Percentiles rank a stretch among this genome's conserved stretches.
phyloP scores from a whole-genome alignment of 2,329 filamentous ascomycete genomes.

The Dothideomycetes sp. region DNA sequence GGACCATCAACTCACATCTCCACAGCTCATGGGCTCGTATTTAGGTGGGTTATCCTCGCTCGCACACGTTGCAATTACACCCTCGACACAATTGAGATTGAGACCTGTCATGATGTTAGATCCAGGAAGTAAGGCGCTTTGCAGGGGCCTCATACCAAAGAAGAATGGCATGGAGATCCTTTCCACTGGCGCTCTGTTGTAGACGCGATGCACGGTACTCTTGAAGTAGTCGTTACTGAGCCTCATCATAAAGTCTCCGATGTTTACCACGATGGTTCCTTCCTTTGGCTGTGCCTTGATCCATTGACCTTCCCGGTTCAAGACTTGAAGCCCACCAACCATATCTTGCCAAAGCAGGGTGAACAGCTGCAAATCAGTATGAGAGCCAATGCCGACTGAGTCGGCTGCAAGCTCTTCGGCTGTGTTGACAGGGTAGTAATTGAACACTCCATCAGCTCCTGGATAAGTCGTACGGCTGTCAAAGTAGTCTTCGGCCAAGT shows the following conservation, averaged over 20 bases:
- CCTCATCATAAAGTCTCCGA: constrained; percentile 25
- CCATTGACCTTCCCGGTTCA: constrained; percentile 28
- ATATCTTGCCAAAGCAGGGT: constrained; percentile 34
- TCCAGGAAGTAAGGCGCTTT: constrained; percentile 43
- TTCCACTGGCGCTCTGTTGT: constrained; percentile 39
- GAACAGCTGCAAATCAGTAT: constrained; percentile 36
- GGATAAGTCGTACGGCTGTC: constrained; percentile 16
- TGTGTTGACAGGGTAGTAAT: constrained; percentile 4
- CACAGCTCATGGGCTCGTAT: constrained; percentile 30
- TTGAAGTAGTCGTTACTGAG: constrained; percentile 44
- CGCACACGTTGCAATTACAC: constrained; percentile 37
- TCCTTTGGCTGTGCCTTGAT: constrained; percentile 31
- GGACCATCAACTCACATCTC: background rate
- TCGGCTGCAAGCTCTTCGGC: constrained; percentile 1
- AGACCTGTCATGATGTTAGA: constrained; percentile 36
- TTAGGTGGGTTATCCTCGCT: constrained; percentile 35
- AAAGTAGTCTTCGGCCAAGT: constrained; percentile 30
- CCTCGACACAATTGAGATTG: constrained; percentile 27
- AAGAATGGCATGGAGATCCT: constrained; percentile 48
- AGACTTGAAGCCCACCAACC: constrained; percentile 28
- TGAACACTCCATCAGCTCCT: constrained; percentile 20
- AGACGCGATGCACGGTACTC: constrained; percentile 44
- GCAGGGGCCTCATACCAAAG: constrained; percentile 25
- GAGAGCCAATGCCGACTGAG: constrained; percentile 19
- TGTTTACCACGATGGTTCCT: constrained; percentile 37